phyloP scores from a whole-genome alignment of 495 filamentous ascomycete species.

The Platismatia glauca region DNA sequence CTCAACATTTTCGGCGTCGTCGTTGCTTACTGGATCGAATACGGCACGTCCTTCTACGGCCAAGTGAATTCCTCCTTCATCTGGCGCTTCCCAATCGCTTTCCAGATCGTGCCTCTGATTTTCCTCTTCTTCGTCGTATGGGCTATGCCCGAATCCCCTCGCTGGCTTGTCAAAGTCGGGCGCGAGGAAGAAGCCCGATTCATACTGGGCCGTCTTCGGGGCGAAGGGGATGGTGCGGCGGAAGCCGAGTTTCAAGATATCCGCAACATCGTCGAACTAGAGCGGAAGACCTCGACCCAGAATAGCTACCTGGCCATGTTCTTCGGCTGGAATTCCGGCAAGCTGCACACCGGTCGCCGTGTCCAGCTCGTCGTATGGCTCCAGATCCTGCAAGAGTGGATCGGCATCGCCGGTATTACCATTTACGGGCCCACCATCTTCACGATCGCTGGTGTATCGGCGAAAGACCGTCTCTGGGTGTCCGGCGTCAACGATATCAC shows the following conservation, averaged over 20 bases:
- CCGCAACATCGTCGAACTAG: conserved; percentile 46
- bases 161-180: conserved; percentile 55
- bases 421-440: conserved; percentile 62
- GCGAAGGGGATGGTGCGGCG: conserved; percentile 46
- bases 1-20: conserved; percentile 68
- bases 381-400: conserved; percentile 67
- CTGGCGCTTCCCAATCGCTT: conserved; percentile 64
- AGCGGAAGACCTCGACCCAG: conserved; percentile 42
- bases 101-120: conserved; percentile 60
- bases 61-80: conserved; percentile 39
- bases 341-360: conserved; percentile 55
- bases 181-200: conserved; percentile 54
- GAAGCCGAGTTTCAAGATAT: conserved; percentile 58
- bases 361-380: conserved; percentile 65
- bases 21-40: conserved; percentile 66
- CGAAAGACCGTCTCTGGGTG: conserved; percentile 58
- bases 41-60: conserved; percentile 37
- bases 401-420: conserved; percentile 65
- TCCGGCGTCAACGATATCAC: conserved; percentile 60
- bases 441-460: conserved; percentile 52
- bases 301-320: conserved; percentile 56
- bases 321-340: conserved; percentile 52
- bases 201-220: conserved; percentile 53
- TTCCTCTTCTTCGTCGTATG: conserved; percentile 43
- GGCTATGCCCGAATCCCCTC: conserved; percentile 58